Base-by-base conservation (phyloP, 768 basidiomycete species). In the Coprinopsis sp. region DNA sequence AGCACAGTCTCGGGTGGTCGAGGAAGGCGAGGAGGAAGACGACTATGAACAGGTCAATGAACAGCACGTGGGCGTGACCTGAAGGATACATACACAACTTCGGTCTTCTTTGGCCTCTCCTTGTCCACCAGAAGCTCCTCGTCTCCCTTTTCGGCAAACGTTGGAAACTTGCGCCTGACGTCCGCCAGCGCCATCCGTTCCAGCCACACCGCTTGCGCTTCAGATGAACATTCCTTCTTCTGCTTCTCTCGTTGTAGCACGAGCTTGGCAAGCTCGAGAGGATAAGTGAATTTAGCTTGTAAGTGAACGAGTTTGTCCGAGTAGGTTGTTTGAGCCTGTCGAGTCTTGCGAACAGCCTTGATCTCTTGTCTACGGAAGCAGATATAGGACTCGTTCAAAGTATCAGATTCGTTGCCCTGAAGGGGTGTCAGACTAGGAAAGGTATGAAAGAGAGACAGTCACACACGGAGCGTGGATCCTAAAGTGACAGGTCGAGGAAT, bases 341-440 rank as follows among this genome's bases (percentile, higher is more conserved):
- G 82, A 7, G 95, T 97, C 70, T 98, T 98, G 51, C 96, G 83
- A 36, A 91, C 79, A 3, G 90, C 83, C 63, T 98, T 98, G 65
- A 87, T 84, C 62, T 98, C 95, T 45, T 94, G 84, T 50, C 93
- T 78, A 29, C 96, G 82, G 76, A 99, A 99, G 66, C 96, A 99
- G 36, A 97, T 87, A 52, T 97, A 98, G 0, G 95, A 94, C 56
- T 95, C 93, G 46, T 90, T 91, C 54, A 77, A 76, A 37, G 84
- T 84, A 62, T 96, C 92, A 16, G 86, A 77, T 67, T 97, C 94
- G 62, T 98, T 93, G 57, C 79, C 84, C 87, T 90, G 33, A 31
- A 40, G 21, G 50, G 12, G 25, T 34, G 19, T 47, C 37, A 49
- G 51, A 19, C 47, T 16, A 19, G 33, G 34, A 39, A 39, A 23